Evolutionary conservation across 148 eudicot species (phyloP), one percentile per base, ranked within the genome.

Genomic region (Nyssa sinensis): DNA sequence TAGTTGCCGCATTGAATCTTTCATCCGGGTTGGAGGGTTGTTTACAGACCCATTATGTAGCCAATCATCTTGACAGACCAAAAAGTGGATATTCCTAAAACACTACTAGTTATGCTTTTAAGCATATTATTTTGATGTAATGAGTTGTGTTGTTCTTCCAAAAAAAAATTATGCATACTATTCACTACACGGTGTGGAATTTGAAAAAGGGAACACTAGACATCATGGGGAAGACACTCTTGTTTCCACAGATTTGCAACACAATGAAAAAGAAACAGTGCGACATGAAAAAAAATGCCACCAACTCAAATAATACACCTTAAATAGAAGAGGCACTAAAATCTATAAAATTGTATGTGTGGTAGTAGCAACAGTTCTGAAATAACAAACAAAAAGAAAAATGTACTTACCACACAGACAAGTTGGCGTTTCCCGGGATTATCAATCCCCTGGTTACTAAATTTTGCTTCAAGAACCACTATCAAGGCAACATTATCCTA

Each of bases 401-500:
- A 19, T 49, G 47, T 57, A 1, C 96, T 85, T 82, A 96, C 99
- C 93, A 96, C 99, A 84, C 99, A 96, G 78, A 96, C 97, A 78
- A 96, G 98, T 74, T 96, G 99, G 24, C 98, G 90, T 74, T 91
- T 96, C 81, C 94, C 98, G 70, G 85, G 97, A 77, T 83, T 91
- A 74, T 96, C 99, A 74, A 82, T 79, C 37, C 90, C 93, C 71
- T 88, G 98, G 80, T 96, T 83, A 75, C 88, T 78, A 75, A 93
- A 96, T 80, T 93, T 96, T 74, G 97, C 93, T 86, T 96, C 99
- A 60, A 96, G 77, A 78, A 96, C 99, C 29, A 89, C 88, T 31
- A 96, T 96, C 23, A 96, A 84, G 19, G 99, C 98, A 78, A 96
- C 90, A 81, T 96, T 96, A 82, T 96, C 99, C 99, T 96, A 75